Evolutionary conservation across 2,329 filamentous ascomycete species (phyloP).

Genomic region (Pseudogymnoascus pannorum): DNA sequence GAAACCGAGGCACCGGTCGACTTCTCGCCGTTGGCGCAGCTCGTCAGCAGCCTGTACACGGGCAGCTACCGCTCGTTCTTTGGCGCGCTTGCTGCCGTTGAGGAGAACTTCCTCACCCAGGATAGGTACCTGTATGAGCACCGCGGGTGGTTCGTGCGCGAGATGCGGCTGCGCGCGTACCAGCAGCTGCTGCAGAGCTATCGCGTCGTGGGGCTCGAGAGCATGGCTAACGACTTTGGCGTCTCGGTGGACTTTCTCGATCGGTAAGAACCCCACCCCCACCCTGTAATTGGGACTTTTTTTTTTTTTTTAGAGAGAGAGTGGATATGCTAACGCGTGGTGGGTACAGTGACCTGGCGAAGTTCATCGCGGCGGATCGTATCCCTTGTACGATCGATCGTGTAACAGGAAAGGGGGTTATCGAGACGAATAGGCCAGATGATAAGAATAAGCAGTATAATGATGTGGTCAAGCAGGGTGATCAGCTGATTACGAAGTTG

Average conservation of each 20-base stretch:
- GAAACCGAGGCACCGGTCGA: slow-evolving; percentile 78
- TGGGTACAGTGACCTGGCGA: slow-evolving; percentile 70
- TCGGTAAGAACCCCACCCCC: slow-evolving; percentile 49
- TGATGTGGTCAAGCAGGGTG: slow-evolving; percentile 94
- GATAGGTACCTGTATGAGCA: slow-evolving; percentile 96
- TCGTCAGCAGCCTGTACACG: slow-evolving; percentile 87
- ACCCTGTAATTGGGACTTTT: not conserved
- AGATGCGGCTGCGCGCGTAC: slow-evolving; percentile 95
- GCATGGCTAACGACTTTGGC: slow-evolving; percentile 95
- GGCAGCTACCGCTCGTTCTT: slow-evolving; percentile 96
- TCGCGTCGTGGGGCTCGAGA: slow-evolving; percentile 89
- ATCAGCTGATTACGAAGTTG: slow-evolving; percentile 95
- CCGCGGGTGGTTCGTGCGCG: slow-evolving; percentile 92
- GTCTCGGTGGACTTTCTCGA: slow-evolving; percentile 96
- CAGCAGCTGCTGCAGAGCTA: slow-evolving; percentile 97
- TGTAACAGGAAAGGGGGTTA: slow-evolving; percentile 90
- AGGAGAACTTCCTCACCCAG: slow-evolving; percentile 88
- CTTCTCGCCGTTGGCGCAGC: slow-evolving; percentile 77
- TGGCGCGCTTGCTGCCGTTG: slow-evolving; percentile 76
- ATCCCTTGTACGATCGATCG: slow-evolving; percentile 97
- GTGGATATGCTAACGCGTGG: slow-evolving; percentile 12
- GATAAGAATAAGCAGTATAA: slow-evolving; percentile 99
- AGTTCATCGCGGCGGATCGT: slow-evolving; percentile 90
- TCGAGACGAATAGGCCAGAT: slow-evolving; percentile 95
- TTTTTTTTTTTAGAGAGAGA: not conserved